Percentiles rank a stretch among this genome's conserved stretches.
phyloP scores from a whole-genome alignment of 2,329 filamentous ascomycete species.

The Cyphellophora europaea region DNA sequence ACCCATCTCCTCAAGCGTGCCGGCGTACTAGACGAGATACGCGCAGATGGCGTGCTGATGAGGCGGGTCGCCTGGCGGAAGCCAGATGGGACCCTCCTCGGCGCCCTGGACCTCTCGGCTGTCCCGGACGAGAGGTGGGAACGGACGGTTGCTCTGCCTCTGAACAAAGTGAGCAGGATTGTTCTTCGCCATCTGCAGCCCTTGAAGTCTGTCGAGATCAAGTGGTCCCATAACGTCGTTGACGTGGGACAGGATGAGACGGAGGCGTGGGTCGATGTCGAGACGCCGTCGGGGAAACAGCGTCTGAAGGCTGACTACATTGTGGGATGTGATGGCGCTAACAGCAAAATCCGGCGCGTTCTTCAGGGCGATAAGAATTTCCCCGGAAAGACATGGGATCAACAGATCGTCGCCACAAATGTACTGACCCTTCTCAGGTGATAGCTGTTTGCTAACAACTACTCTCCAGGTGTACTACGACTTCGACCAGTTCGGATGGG shows the following conservation, averaged over 20 bases:
- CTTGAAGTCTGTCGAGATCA: conserved; percentile 25
- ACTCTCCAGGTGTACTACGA: conserved; percentile 49
- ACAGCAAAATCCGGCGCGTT: conserved; percentile 9
- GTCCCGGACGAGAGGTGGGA: conserved; percentile 24
- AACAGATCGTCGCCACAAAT: conserved; percentile 18
- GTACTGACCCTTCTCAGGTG: conserved; percentile 2
- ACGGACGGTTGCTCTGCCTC: conserved; percentile 33
- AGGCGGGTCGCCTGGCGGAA: conserved; percentile 36
- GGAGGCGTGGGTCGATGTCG: conserved; percentile 10
- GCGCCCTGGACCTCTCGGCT: conserved; percentile 21
- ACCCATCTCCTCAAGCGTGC: conserved; percentile 49
- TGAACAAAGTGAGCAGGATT: conserved; percentile 34
- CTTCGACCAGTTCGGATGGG: conserved; percentile 37
- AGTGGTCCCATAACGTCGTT: conserved; percentile 34
- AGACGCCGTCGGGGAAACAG: conserved; percentile 10
- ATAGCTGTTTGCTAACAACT: background rate
- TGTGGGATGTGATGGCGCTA: conserved; percentile 30
- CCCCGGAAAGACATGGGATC: conserved; percentile 14
- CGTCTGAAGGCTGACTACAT: conserved; percentile 25
- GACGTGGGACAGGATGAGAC: conserved; percentile 12
- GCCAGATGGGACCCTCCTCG: conserved; percentile 26
- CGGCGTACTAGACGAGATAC: conserved; percentile 46
- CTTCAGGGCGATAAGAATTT: conserved; percentile 10
- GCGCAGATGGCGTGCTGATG: conserved; percentile 32
- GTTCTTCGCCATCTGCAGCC: conserved; percentile 29